A percentile compares a stretch with the other conserved stretches of the same genome.
Conservation (phyloP, 2,329 filamentous ascomycete genomes). For the Xylaria sp. region DNA sequence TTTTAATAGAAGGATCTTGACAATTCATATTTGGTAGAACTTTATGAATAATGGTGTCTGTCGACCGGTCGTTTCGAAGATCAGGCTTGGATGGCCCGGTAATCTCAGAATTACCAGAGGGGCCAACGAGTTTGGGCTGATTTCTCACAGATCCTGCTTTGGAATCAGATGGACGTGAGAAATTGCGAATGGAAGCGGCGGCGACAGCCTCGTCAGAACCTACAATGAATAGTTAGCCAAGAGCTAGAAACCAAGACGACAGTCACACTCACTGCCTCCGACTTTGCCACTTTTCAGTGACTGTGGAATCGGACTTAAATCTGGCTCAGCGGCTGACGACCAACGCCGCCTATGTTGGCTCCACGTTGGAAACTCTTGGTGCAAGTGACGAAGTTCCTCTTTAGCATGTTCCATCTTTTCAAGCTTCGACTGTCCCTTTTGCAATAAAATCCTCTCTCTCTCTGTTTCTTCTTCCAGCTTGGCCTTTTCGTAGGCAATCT, state of each 20-base stretch:
- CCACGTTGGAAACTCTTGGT: conserved; percentile 55
- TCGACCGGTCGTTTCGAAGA: conserved; percentile 35
- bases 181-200: conserved; percentile 32
- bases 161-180: conserved; percentile 38
- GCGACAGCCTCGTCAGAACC: conserved; percentile 34
- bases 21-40: conserved; percentile 24
- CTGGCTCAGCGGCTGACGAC: conserved; percentile 62
- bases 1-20: conserved; percentile 3
- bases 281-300: conserved; percentile 48
- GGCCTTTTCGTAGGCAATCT: conserved; percentile 52
- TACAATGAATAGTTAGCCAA: conserved; percentile 24
- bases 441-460: conserved; percentile 54
- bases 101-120: conserved; percentile 27
- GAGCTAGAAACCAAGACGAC: neutral
- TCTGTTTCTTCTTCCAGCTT: conserved; percentile 53
- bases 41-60: conserved; percentile 47
- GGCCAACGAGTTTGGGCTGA: conserved; percentile 19
- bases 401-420: conserved; percentile 57
- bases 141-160: conserved; percentile 1
- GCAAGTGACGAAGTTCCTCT: conserved; percentile 48
- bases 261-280: conserved; percentile 37
- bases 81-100: conserved; percentile 23
- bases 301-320: conserved; percentile 61
- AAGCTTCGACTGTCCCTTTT: conserved; percentile 54
- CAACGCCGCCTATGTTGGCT: conserved; percentile 58